Base-by-base conservation (phyloP, 2,329 filamentous ascomycete genomes). In the Thelonectria discophora region DNA sequence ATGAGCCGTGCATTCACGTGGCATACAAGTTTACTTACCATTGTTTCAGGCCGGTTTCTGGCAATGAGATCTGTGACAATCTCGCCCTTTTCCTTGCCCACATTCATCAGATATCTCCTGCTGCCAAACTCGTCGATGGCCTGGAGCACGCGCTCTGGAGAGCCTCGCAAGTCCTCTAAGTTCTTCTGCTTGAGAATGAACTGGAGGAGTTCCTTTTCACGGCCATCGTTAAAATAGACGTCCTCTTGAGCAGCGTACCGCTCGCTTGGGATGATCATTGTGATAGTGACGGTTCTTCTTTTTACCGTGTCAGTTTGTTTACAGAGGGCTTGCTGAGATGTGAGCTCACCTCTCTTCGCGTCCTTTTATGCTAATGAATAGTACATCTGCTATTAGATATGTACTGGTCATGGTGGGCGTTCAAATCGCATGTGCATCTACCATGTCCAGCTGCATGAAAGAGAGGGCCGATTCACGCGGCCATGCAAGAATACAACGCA, bases 101-200 rank as follows among this genome's bases (percentile, higher is more conserved):
- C 86, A 65, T 93, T 94, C 89, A 94, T 94, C 50, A 94, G 83
- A 65, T 89, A 91, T 72, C 89, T 90, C 62, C 85, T 87, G n/a
- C 66, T 69, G 10, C 71, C 78, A 65, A 76, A 94, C 53, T 90
- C 85, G 70, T 94, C 90, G 73, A 94, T 93, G 27, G 86, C 86
- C 27, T 82, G 80, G 0, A 94, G 79, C 1, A 94, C 84, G 55
- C 82, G 83, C 13, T 82, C 72, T 0, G 91, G 90, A 15, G 86
- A 87, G 17, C 85, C 87, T 49, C 88, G 82, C 55, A 93, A 82
- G 51, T 86, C 78, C 2, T 89, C 84, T 34, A 91, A 75, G 59
- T 89, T 81, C 1, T 86, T 81, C 37, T 87, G 85, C 52, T 75
- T 78, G 74, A 89, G 90, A 53, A 94, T 79, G 72, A 86, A 92